Evolutionary conservation across 140 eudicot genomes (phyloP).

Genomic region (Ambrosia hybrid): DNA sequence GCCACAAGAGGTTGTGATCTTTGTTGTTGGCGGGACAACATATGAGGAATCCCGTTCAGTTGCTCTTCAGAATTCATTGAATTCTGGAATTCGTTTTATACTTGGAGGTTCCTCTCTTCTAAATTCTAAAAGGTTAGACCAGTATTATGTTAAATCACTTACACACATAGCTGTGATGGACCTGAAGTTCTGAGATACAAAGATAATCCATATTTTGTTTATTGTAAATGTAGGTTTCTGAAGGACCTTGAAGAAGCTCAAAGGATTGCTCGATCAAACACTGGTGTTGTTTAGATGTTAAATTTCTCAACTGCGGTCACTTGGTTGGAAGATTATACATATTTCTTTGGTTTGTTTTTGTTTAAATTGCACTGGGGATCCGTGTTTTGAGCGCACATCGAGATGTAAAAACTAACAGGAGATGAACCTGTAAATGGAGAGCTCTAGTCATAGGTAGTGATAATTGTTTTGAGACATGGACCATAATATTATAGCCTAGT

Average conservation of each 20-base stretch:
- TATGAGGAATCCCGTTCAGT: slow-evolving; percentile 92
- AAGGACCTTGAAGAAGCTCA: slow-evolving; percentile 96
- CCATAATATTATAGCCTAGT: background rate
- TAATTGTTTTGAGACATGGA: background rate
- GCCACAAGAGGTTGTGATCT: slow-evolving; percentile 93
- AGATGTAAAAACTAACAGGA: slow-evolving; percentile 19
- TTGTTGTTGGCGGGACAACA: slow-evolving; percentile 95
- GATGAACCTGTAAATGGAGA: background rate
- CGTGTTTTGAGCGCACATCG: background rate
- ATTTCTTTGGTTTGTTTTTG: background rate
- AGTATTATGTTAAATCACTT: background rate
- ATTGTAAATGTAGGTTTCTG: slow-evolving; percentile 52
- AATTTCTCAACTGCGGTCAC: background rate
- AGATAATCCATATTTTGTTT: slow-evolving; percentile 8
- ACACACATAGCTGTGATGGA: background rate
- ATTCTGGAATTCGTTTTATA: slow-evolving; percentile 88
- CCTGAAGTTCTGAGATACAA: background rate
- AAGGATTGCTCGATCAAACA: slow-evolving; percentile 61
- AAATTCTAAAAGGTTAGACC: slow-evolving; percentile 79
- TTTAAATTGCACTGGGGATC: background rate
- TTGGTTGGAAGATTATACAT: background rate
- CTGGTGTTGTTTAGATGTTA: slow-evolving; percentile 49
- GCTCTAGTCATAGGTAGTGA: background rate
- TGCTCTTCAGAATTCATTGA: slow-evolving; percentile 73
- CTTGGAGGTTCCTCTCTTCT: slow-evolving; percentile 87